Conservation (phyloP, 108 stramenopile species). For the Epipyxis sp. region DNA sequence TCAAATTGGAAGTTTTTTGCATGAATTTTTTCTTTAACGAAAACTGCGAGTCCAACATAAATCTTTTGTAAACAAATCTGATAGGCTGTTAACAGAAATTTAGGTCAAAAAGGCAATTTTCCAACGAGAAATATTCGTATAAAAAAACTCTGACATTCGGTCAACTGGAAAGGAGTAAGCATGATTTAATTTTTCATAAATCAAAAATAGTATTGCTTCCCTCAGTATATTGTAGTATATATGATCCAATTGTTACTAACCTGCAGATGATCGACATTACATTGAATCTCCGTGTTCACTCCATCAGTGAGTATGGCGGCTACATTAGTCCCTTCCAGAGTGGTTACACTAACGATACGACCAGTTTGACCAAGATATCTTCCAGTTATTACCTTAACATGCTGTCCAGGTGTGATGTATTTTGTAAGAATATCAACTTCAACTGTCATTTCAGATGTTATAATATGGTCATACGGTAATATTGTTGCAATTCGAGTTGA, state of each 20-base stretch:
- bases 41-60: neutral
- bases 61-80: too few species aligned
- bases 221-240: too few species aligned
- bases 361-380: slow-evolving; percentile 90
- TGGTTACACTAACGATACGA: slow-evolving; percentile 72
- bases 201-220: too few species aligned
- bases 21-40: neutral
- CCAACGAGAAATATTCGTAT: too few species aligned
- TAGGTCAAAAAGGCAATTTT: too few species aligned
- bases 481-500: slow-evolving; percentile 4
- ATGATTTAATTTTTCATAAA: too few species aligned
- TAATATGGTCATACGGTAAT: neutral
- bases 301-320: slow-evolving; percentile 45
- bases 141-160: too few species aligned
- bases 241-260: too few species aligned
- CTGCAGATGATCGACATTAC: slow-evolving; percentile 24
- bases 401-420: slow-evolving; percentile 81
- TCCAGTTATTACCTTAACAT: slow-evolving; percentile 93
- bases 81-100: too few species aligned
- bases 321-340: slow-evolving; percentile 36
- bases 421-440: slow-evolving; percentile 68
- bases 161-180: too few species aligned
- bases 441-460: neutral
- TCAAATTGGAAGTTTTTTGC: too few species aligned
- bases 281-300: slow-evolving; percentile 39